Percentiles rank a stretch among this genome's conserved stretches.
Evolutionary conservation across 2,329 filamentous ascomycete genomes (phyloP).

Genomic region (Samsoniella hepiali): DNA sequence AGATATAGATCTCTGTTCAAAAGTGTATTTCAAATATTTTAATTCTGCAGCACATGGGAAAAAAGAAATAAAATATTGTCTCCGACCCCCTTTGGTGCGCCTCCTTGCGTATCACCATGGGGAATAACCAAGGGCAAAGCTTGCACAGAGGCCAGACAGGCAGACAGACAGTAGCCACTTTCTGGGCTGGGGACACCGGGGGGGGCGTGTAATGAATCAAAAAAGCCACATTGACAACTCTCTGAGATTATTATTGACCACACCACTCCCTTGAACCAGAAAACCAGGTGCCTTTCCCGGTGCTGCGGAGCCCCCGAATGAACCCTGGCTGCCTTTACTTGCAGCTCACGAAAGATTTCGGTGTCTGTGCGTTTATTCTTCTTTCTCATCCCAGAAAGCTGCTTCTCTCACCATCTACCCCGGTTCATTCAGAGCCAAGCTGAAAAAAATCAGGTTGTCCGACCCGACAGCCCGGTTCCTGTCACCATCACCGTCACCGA

Average conservation of each 20-base stretch:
- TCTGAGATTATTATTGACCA: too few species aligned
- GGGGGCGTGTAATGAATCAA: too few species aligned
- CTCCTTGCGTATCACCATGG: slow-evolving; percentile 17
- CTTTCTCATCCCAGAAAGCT: too few species aligned
- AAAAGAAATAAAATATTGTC: background rate
- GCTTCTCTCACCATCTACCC: too few species aligned
- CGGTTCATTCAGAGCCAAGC: too few species aligned
- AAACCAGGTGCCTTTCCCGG: too few species aligned
- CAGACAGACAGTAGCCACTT: too few species aligned
- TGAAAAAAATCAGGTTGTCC: too few species aligned
- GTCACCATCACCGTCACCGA: background rate
- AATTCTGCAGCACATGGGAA: background rate
- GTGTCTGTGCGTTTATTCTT: background rate
- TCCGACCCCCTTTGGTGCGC: background rate
- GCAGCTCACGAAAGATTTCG: background rate
- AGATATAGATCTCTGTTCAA: background rate
- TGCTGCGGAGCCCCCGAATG: too few species aligned
- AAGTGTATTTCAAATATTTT: background rate
- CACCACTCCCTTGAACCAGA: background rate
- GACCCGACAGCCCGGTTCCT: background rate
- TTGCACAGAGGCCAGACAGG: too few species aligned
- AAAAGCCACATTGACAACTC: too few species aligned
- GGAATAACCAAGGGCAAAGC: background rate
- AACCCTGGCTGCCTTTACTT: background rate
- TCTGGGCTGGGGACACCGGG: too few species aligned